A percentile compares a stretch with the other conserved stretches of the same genome.
phyloP scores from a whole-genome alignment of 1,284 basidiomycete genomes.

The Grifola frondosa region DNA sequence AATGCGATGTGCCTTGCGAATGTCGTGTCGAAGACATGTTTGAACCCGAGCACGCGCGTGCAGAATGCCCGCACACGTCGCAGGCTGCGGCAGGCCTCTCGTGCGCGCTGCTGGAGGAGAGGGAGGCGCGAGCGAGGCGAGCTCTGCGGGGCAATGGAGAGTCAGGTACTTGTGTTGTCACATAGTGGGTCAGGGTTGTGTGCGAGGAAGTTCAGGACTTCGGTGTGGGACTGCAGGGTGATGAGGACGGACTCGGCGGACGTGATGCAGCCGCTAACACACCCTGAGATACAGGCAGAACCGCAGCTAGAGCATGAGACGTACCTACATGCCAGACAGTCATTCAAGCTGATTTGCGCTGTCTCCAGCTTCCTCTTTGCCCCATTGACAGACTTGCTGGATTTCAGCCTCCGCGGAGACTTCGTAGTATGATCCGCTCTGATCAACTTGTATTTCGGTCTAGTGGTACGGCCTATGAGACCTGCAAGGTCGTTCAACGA shows the following conservation, averaged over 20 bases:
- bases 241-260: slow-evolving; percentile 97
- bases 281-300: slow-evolving; percentile 6
- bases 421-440: slow-evolving; percentile 79
- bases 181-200: slow-evolving; percentile 45
- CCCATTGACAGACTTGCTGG: slow-evolving; percentile 8
- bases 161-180: slow-evolving; percentile 62
- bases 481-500: background rate
- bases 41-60: slow-evolving; percentile 61
- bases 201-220: slow-evolving; percentile 79
- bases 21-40: slow-evolving; percentile 88
- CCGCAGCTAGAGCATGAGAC: slow-evolving; percentile 23
- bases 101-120: slow-evolving; percentile 47
- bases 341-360: slow-evolving; percentile 94
- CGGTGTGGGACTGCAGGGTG: slow-evolving; percentile 93
- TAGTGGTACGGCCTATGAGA: slow-evolving; percentile 31
- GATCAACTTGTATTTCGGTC: slow-evolving; percentile 91
- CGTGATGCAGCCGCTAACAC: slow-evolving; percentile 89
- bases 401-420: slow-evolving; percentile 38
- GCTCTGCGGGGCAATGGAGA: slow-evolving; percentile 90
- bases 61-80: slow-evolving; percentile 70
- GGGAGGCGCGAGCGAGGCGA: slow-evolving; percentile 87
- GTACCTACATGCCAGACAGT: slow-evolving; percentile 89
- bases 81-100: slow-evolving; percentile 56
- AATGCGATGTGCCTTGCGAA: slow-evolving; percentile 90
- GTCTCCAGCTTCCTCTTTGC: slow-evolving; percentile 72